phyloP scores from a whole-genome alignment of 73 alveolate genomes.

The Uronychia setigera region DNA sequence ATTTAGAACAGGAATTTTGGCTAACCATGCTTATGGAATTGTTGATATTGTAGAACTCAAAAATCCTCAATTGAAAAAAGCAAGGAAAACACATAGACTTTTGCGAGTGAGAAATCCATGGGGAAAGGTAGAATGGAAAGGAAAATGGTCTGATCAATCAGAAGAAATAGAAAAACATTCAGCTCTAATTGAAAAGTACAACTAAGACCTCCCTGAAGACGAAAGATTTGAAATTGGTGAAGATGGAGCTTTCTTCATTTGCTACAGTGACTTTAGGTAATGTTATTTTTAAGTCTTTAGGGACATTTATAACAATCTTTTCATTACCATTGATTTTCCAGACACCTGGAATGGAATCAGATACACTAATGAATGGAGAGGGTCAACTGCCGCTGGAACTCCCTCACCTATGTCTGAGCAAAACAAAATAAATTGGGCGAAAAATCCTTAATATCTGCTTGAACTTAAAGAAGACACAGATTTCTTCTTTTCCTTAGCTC shows the following conservation, averaged over 20 bases:
- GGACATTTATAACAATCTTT: slow-evolving; percentile 70
- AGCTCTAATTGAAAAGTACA: slow-evolving; percentile 47
- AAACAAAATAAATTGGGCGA: slow-evolving; percentile 62
- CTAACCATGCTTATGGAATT: slow-evolving; percentile 98
- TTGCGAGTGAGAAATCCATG: slow-evolving; percentile 98
- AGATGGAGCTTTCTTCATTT: slow-evolving; percentile 98
- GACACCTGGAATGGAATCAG: slow-evolving; percentile 77
- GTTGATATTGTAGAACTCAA: slow-evolving; percentile 91
- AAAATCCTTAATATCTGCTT: slow-evolving; percentile 78
- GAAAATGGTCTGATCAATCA: slow-evolving; percentile 96
- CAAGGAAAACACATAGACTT: slow-evolving; percentile 75
- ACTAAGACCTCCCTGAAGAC: slow-evolving; percentile 58
- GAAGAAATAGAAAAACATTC: slow-evolving; percentile 77
- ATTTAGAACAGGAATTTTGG: slow-evolving; percentile 88
- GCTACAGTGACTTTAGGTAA: slow-evolving; percentile 80
- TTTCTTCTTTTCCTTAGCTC: slow-evolving; percentile 80
- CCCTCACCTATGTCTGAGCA: slow-evolving; percentile 69
- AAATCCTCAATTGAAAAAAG: slow-evolving; percentile 48
- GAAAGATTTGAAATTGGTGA: slow-evolving; percentile 82
- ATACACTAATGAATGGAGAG: slow-evolving; percentile 72
- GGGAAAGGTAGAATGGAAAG: slow-evolving; percentile 97
- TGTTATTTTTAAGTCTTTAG: slow-evolving; percentile 26
- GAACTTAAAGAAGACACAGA: slow-evolving; percentile 64
- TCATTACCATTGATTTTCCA: slow-evolving; percentile 87
- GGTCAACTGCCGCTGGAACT: slow-evolving; percentile 52